These are phyloP conservation scores for Sungouiella blattae DNA, from an alignment of 805 yeast species.

Conservation along the genomic window DNA sequence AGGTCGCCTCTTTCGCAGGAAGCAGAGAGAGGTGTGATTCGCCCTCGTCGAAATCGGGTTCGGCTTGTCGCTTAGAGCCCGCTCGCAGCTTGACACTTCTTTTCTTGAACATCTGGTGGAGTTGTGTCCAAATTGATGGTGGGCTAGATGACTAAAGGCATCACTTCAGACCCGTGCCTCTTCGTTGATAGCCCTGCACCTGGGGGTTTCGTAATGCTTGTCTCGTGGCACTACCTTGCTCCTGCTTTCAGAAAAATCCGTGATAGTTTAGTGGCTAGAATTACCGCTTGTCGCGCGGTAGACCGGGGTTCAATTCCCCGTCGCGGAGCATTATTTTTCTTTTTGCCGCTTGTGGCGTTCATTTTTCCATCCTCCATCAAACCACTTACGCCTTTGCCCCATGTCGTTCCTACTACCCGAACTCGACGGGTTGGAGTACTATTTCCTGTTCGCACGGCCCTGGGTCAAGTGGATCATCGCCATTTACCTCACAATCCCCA, in stretches of 20 bases:
- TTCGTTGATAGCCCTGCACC: too few species aligned
- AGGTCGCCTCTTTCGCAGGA: not conserved
- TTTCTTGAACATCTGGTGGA: conserved; percentile 14
- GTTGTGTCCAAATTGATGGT: not conserved
- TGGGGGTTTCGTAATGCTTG: too few species aligned
- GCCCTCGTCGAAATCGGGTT: not conserved
- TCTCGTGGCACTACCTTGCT: too few species aligned
- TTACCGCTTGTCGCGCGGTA: conserved; percentile 22
- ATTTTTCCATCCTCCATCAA: not conserved
- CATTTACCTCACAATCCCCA: conserved; percentile 45
- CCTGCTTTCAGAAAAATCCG: conserved; percentile 9
- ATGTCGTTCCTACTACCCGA: not conserved
- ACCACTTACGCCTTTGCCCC: not conserved
- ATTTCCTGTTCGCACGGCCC: not conserved
- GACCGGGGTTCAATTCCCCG: conserved; percentile 23
- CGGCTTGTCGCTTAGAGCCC: not conserved
- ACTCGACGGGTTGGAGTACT: not conserved
- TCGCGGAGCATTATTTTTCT: conserved; percentile 14
- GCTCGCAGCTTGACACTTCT: conserved; percentile 8
- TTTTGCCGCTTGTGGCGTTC: not conserved
- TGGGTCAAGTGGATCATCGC: conserved; percentile 46
- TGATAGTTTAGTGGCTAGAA: conserved; percentile 21
- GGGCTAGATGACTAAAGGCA: not conserved
- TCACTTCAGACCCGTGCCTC: not conserved
- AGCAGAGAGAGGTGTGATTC: not conserved